Percentiles rank a stretch among this genome's conserved stretches.
These are phyloP conservation scores for Peronospora farinosa DNA, from an alignment of 352 stramenopile genomes.

Conservation along the genomic window DNA sequence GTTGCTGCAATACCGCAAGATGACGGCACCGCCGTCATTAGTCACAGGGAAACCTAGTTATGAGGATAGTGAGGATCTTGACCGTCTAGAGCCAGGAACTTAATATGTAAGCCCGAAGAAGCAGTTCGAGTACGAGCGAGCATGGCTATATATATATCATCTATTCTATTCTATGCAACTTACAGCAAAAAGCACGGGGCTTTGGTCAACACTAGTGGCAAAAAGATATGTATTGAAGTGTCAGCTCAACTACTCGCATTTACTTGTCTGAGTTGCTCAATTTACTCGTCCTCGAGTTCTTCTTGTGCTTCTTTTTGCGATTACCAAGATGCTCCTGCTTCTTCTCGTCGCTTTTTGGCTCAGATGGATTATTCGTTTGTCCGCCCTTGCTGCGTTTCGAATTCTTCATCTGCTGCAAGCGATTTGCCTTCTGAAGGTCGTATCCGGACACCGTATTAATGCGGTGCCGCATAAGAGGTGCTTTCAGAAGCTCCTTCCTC, in stretches of 20 bases:
- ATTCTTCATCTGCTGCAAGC: conserved; percentile 50
- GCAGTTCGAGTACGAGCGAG: conserved; percentile 12
- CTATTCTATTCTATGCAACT: conserved; percentile 24
- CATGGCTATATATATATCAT: conserved; percentile 24
- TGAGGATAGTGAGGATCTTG: conserved; percentile 59
- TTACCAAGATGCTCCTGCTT: conserved; percentile 3
- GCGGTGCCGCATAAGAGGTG: conserved; percentile 55
- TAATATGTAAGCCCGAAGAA: conserved; percentile 35
- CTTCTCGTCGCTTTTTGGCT: conserved; percentile 9
- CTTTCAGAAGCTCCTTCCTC: conserved; percentile 79
- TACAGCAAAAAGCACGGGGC: not conserved
- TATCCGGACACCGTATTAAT: conserved; percentile 86
- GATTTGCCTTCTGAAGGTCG: conserved; percentile 80
- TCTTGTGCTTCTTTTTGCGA: conserved; percentile 25
- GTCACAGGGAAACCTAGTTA: conserved; percentile 63
- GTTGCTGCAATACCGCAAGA: conserved; percentile 62
- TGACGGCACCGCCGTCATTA: conserved; percentile 64
- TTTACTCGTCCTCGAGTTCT: conserved; percentile 3
- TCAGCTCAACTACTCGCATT: conserved; percentile 7
- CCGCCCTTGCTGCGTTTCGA: conserved; percentile 15
- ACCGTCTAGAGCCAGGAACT: conserved; percentile 52
- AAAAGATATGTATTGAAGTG: not conserved
- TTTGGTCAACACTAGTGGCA: not conserved
- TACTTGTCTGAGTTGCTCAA: not conserved
- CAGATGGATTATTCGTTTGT: conserved; percentile 6